Evolutionary conservation across 148 eudicot species (phyloP), one percentile per base, ranked within the genome.

Genomic region (Suaeda aralocaspica): DNA sequence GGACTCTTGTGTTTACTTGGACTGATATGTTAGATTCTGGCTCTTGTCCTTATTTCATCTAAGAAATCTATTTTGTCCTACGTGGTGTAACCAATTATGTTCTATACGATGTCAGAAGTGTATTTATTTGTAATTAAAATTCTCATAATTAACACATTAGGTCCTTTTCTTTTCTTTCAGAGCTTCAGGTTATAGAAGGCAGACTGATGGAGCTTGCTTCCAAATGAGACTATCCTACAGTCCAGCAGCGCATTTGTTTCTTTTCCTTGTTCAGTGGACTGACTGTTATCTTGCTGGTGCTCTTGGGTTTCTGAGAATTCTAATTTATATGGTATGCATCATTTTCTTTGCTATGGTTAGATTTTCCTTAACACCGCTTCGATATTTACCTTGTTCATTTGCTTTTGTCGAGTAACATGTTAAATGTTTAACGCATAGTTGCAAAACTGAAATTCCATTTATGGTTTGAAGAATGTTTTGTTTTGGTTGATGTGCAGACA

Each of bases 201-300:
- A 84, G 39, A 82, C 78, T 66, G 94, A 87, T 74, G 94, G 87
- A 48, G 92, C 87, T 25, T 88, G 86, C 85, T 82, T 90, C 58
- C 98, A 92, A 71, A 86, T 92, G 98, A 87, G 96, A 69, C 74
- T 92, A 57, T 88, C 96, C 18, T 92, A 84, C 79, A 83, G 94
- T 69, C 87, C 94, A 6, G 82, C 86, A 66, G 92, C 98, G 39
- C 88, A 79, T 11, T 59, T 88, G 18, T 79, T 92, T 65, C 90
- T 90, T 42, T 90, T 85, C 81, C 85, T 92, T 67, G 90, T 90
- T 65, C 98, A 88, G 50, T 92, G 98, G 98, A 76, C 86, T 18
- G 94, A 90, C 74, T 90, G 92, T 78, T 79, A 84, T 73, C 85
- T 92, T 73, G 98, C 96, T 51, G 90, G 94, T 71, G 88, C 92